A percentile compares a stretch with the other conserved stretches of the same genome.
These are phyloP conservation scores for Aspergillus pseudotamarii DNA, from an alignment of 2,329 filamentous ascomycete species.

Conservation along the genomic window DNA sequence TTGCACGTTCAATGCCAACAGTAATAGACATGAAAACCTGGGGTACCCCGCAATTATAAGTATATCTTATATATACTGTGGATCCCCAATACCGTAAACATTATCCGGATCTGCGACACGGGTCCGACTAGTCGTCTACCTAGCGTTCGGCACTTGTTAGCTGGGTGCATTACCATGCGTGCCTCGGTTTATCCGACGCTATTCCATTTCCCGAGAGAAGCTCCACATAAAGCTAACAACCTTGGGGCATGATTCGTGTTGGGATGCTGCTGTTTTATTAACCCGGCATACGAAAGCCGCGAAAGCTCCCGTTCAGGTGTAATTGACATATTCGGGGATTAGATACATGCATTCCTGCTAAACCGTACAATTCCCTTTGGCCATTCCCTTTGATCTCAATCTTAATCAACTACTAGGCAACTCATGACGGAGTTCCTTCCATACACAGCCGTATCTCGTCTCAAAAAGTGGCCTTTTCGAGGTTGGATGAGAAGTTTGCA, in stretches of 20 bases:
- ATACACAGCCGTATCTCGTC: background rate
- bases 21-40: background rate
- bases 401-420: too few relatives aligned
- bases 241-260: background rate
- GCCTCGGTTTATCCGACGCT: background rate
- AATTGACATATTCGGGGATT: background rate
- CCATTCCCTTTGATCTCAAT: too few relatives aligned
- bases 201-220: background rate
- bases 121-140: background rate
- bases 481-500: slow-evolving; percentile 48
- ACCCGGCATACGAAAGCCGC: background rate
- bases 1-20: background rate
- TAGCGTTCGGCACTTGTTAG: background rate
- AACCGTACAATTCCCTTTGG: background rate
- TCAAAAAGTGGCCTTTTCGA: slow-evolving; percentile 40
- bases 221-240: background rate
- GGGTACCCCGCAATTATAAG: background rate
- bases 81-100: background rate
- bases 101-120: background rate
- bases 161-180: background rate
- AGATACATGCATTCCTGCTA: too few relatives aligned
- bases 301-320: background rate
- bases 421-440: too few relatives aligned
- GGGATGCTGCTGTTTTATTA: background rate
- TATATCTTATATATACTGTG: background rate